phyloP scores from a whole-genome alignment of 2,329 filamentous ascomycete species.

The Lachnellula suecica region DNA sequence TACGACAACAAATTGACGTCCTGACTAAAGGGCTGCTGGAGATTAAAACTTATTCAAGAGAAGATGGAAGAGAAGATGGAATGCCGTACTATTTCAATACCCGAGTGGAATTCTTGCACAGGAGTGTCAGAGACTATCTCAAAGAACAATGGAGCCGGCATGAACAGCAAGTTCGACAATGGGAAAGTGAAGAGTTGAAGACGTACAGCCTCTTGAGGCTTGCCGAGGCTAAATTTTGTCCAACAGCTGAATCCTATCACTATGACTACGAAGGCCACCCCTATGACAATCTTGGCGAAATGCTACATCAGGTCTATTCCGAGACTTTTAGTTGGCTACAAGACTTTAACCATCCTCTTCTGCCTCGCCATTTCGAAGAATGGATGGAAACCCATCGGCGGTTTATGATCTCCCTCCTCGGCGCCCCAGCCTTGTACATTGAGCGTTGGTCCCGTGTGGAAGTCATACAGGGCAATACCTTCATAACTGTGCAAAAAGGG shows the following conservation, averaged over 20 bases:
- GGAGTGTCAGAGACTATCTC: neutral
- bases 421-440: no score
- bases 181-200: neutral
- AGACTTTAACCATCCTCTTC: no score
- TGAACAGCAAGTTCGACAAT: neutral
- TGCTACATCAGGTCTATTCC: neutral
- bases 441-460: neutral
- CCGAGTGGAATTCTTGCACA: neutral
- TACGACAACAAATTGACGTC: neutral
- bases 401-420: no score
- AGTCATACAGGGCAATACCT: neutral
- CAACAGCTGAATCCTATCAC: no score
- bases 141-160: neutral
- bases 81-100: neutral
- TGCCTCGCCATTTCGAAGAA: no score
- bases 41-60: neutral
- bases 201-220: neutral
- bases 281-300: neutral
- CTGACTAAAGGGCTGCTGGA: neutral
- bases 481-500: rapidly evolving
- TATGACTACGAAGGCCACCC: neutral
- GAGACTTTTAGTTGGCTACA: no score
- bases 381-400: no score
- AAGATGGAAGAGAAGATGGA: rapidly evolving
- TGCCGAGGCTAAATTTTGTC: neutral